Base-by-base conservation (phyloP, 345 rosid species). In the Sapria himalayana region DNA sequence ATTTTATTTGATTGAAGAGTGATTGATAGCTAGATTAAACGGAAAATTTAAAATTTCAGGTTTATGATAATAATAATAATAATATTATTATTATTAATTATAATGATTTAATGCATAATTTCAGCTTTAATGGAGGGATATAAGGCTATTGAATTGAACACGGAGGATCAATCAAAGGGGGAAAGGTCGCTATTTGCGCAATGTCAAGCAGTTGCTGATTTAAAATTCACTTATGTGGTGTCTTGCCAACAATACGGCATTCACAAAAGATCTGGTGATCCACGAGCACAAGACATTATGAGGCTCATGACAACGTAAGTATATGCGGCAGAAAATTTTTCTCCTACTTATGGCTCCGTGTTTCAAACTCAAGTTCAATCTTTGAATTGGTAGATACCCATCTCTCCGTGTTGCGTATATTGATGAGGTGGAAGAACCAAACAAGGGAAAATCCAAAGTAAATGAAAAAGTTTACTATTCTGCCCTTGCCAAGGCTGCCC, bases 331-430 rank as follows among this genome's bases (percentile, higher is more conserved):
- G n/a, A 9, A 52, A 24, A 40, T 25, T 19, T 29, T 39, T 31
- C 3, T 36, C 29, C 25, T 17, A 15, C 39, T 22, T 24, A 43
- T 16, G 37, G 51, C 7, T 19, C 15, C n/a, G 41, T 46, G 5
- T 33, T 37, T 33, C 54, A 36, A 41, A 29, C 51, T 33, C 20
- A 41, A 31, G 40, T 16, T 12, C 40, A 35, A 34, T 1, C 49
- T 47, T 50, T 18, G 43, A 13, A 33, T 39, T 54, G 65, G 57
- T 69, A 91, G 99, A 43, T 77, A 91, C 57, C 93, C 89, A n/a
- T 91, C 99, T 9, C 84, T 91, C 41, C 93, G 99, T 23, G 96
- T 91, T 32, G 99, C 99, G 17, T 91, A 84, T 54, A 84, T 91
- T 51, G 99, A 91, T 45, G 99, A 91, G 67, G 81, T 91, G 5